Conservation (phyloP, 768 basidiomycete genomes). For the Leccinum olivaceopallidum region DNA sequence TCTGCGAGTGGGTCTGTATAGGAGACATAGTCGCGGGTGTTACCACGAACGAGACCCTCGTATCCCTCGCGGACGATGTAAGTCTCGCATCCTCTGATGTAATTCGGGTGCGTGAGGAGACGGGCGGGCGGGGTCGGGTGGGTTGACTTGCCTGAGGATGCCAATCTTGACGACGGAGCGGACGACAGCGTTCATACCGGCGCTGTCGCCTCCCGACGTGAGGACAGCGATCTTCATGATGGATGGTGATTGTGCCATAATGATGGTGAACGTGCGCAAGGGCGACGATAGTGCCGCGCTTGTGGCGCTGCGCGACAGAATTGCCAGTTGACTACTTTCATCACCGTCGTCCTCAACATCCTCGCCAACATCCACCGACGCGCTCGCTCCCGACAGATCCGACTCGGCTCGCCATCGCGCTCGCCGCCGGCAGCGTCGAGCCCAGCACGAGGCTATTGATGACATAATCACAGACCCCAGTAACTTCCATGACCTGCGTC, state of each 20-base stretch:
- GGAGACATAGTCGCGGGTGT: conserved; percentile 34
- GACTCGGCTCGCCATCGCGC: background rate
- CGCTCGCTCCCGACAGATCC: background rate
- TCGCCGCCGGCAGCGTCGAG: background rate
- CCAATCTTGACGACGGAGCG: conserved; percentile 91
- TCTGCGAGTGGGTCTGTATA: conserved; percentile 33
- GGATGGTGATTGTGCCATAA: background rate
- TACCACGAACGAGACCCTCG: conserved; percentile 97
- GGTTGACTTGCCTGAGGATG: conserved; percentile 72
- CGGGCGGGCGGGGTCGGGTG: background rate
- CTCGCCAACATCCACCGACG: background rate
- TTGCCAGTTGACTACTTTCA: background rate
- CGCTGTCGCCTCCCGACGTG: conserved; percentile 96
- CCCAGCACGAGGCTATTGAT: conserved; percentile 3
- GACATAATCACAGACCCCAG: conserved; percentile 12
- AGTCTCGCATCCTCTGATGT: conserved; percentile 84
- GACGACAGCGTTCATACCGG: conserved; percentile 96
- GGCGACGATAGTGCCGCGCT: background rate
- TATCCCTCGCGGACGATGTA: conserved; percentile 98
- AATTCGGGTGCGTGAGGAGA: background rate
- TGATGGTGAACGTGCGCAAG: background rate
- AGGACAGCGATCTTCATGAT: conserved; percentile 95
- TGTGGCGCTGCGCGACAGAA: background rate
- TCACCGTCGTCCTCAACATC: background rate
- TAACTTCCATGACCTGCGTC: background rate